Base-by-base conservation (phyloP, 345 rosid genomes). In the Psidium friedrichsthalianum region DNA sequence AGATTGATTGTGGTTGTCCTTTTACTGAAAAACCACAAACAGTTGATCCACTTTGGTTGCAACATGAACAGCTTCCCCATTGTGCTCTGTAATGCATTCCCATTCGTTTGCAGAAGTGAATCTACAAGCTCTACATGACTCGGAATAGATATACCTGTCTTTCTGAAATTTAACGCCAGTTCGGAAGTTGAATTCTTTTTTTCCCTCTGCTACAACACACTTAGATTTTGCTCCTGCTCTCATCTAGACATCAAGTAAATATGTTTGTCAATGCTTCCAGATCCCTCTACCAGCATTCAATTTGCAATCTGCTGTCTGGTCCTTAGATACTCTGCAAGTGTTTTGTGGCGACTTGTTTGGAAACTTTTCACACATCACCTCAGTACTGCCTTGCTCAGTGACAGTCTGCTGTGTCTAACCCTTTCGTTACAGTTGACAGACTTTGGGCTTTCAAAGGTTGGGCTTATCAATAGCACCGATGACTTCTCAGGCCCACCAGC, bases 361-460 rank as follows among this genome's bases (percentile, higher is more conserved):
- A 6, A 69, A 69, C 24, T 36, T 36, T 20, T 36, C 47, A 69
- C 24, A 36, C 7, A 9, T 36, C 47, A 22, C 47, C 80, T 18
- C 21, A 69, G 42, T 29, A 69, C 47, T 69, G 47, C 47, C 47
- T 69, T 81, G 55, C 54, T 29, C 40, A 18, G 58, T 25, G 22
- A 16, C 84, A 36, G 47, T 85, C 85, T 40, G 82, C 84, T 87
- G 80, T 69, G 88, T 86, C 61, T 88, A 61, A 88, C 87, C 87
- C 87, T 86, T 90, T 82, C 87, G 69, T 87, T 88, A 92, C 97
- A 97, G 99, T 92, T 97, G 94, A 97, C 99, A 93, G 99, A 97
- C 92, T 97, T 97, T 83, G 99, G 99, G 90, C 97, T 96, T 83
- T 97, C 99, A 74, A 96, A 93, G 92, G 99, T 96, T 92, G 99